These are phyloP conservation scores for Pelargonium citronellum DNA, from an alignment of 441 rosid species.

Conservation along the genomic window DNA sequence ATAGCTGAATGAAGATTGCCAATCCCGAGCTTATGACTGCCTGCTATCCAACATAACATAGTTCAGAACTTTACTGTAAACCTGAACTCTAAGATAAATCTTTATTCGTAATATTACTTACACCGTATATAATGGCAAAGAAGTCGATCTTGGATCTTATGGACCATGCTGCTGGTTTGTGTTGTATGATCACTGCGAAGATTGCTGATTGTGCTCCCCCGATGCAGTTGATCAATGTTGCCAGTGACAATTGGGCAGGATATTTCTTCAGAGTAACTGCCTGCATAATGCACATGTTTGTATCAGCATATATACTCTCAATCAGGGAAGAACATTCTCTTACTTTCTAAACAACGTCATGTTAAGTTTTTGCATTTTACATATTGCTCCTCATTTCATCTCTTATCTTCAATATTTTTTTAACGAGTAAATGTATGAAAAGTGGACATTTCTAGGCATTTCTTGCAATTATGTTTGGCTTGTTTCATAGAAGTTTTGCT, in stretches of 20 bases:
- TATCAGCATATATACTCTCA: no score
- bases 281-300: conserved; percentile 17
- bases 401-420: no score
- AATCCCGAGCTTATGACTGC: conserved; percentile 52
- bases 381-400: no score
- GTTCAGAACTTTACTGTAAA: neutral
- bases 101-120: conserved; percentile 23
- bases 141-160: conserved; percentile 50
- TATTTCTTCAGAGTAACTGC: conserved; percentile 52
- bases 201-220: conserved; percentile 63
- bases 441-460: no score
- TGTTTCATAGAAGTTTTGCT: no score
- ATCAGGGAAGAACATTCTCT: neutral
- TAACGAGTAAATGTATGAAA: no score
- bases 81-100: neutral
- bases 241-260: conserved; percentile 55
- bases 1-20: conserved; percentile 36
- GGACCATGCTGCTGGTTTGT: conserved; percentile 43
- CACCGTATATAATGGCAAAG: conserved; percentile 51
- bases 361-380: no score
- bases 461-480: no score
- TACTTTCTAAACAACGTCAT: neutral
- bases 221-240: conserved; percentile 53
- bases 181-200: conserved; percentile 41
- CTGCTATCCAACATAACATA: conserved; percentile 26